Percentiles rank a stretch among this genome's conserved stretches.
Conservation (phyloP, 257 asterid species). For the Forsythia viridissima region DNA sequence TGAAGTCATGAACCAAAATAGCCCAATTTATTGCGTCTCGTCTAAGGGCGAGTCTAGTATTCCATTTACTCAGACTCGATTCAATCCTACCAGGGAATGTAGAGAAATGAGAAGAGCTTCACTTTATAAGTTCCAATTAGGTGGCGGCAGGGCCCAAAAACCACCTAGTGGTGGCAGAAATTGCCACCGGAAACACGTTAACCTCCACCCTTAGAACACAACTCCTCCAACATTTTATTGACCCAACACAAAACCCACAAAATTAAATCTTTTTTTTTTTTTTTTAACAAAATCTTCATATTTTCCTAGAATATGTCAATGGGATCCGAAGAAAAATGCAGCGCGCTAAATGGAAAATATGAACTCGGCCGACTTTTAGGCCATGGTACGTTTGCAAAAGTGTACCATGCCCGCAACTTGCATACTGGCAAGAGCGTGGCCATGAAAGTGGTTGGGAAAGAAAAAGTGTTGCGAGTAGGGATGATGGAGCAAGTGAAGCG, state of each 20-base stretch:
- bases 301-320: background rate
- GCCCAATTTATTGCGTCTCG: background rate
- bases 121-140: conserved; percentile 9
- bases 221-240: background rate
- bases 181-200: conserved; percentile 28
- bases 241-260: background rate
- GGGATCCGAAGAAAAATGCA: conserved; percentile 26
- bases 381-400: conserved; percentile 71
- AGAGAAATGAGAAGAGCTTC: conserved; percentile 25
- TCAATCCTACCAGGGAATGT: conserved; percentile 27
- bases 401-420: conserved; percentile 60
- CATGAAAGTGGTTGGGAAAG: conserved; percentile 69
- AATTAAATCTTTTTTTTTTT: background rate
- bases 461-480: conserved; percentile 63
- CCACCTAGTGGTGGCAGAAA: conserved; percentile 21
- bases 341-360: conserved; percentile 58
- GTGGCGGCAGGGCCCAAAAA: conserved; percentile 21
- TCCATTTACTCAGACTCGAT: background rate
- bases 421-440: conserved; percentile 53
- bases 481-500: conserved; percentile 84
- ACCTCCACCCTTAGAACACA: background rate
- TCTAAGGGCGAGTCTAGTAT: too few species aligned
- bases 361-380: conserved; percentile 66
- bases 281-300: background rate
- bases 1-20: background rate